Base-by-base conservation (phyloP, 176 grass and related monocot genomes). In the barley (Hordeum vulgare) region DNA sequence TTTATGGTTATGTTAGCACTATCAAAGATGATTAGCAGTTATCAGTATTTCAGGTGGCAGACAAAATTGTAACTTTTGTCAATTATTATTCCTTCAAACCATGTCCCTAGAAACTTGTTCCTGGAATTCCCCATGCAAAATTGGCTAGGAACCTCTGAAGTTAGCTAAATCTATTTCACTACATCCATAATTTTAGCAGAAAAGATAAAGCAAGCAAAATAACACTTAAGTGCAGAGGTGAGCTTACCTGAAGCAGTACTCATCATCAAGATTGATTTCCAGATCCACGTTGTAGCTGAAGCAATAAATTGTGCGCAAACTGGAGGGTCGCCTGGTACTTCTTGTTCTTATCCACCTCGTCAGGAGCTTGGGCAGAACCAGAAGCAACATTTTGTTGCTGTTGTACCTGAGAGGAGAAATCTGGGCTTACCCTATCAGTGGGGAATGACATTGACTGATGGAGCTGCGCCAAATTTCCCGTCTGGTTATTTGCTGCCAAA, bases 281-380 rank as follows among this genome's bases (percentile, higher is more conserved):
- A 80, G 94, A 47, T 78, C 82, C 79, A 27, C 89, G 86, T 34
- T 96, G 93, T 79, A 99, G 44, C 80, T 90, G 89, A 49, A 85
- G 81, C 39, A 96, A 85, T 78, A 99, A 89, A 59, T 63, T 92
- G 59, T 92, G 93, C 70, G 96, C 96, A 83, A 99, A 90, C 53
- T 96, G 87, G 27, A 99, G 96, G 49, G 96, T 99, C 10, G 96
- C 89, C 54, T 94, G 91, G 71, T 96, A 96, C 62, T 90, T 84
- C 83, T 94, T 92, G 78, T 90, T 96, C 92, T 92, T 95, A 78
- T 99, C 93, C 44, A 80, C 90, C 89, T 99, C 96, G 0, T 79
- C 85, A 11, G 86, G 80, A 79, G 83, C 73, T 74, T 84, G 86
- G 34, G 76, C 66, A 81, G 85, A 64, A 87, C 85, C 73, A 57